A percentile compares a stretch with the other conserved stretches of the same genome.
Evolutionary conservation across 2,329 filamentous ascomycete genomes (phyloP).

Genomic region (Clarireedia sp.): DNA sequence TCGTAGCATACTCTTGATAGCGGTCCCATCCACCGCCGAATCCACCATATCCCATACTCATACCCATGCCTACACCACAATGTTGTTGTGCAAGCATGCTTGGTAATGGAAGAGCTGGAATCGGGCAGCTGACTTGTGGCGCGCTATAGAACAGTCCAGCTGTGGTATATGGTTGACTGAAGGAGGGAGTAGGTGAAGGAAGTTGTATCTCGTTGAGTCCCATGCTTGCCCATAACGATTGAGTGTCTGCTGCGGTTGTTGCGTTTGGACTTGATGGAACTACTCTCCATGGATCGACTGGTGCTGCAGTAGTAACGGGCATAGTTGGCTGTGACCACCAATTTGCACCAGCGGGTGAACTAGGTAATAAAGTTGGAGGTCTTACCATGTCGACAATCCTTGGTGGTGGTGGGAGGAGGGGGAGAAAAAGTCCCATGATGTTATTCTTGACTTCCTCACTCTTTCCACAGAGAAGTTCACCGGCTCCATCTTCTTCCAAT

Average conservation of each 20-base stretch:
- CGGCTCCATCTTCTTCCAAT: constrained; percentile 90
- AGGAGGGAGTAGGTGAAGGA: constrained; percentile 71
- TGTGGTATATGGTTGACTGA: constrained; percentile 68
- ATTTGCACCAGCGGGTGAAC: constrained; percentile 62
- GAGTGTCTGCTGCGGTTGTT: constrained; percentile 59
- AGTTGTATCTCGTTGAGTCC: constrained; percentile 66
- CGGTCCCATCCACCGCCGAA: constrained; percentile 70
- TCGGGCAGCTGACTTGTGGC: constrained; percentile 64
- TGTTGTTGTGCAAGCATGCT: constrained; percentile 76
- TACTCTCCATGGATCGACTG: constrained; percentile 83
- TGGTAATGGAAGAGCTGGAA: constrained; percentile 71
- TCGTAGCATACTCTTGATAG: constrained; percentile 76
- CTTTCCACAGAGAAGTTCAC: constrained; percentile 84
- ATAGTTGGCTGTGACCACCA: constrained; percentile 74
- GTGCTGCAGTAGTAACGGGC: constrained; percentile 56
- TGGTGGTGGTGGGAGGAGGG: constrained; percentile 78
- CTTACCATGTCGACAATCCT: constrained; percentile 84
- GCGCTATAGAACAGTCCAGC: constrained; percentile 73
- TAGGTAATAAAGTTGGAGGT: constrained; percentile 77
- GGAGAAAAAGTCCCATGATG: constrained; percentile 76
- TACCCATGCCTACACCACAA: constrained; percentile 73
- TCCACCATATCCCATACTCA: constrained; percentile 64
- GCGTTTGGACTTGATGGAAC: constrained; percentile 82
- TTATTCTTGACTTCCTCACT: constrained; percentile 88
- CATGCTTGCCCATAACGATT: constrained; percentile 73